Conservation (phyloP, 176 grass and related monocot genomes). For the Cocos nucifera region DNA sequence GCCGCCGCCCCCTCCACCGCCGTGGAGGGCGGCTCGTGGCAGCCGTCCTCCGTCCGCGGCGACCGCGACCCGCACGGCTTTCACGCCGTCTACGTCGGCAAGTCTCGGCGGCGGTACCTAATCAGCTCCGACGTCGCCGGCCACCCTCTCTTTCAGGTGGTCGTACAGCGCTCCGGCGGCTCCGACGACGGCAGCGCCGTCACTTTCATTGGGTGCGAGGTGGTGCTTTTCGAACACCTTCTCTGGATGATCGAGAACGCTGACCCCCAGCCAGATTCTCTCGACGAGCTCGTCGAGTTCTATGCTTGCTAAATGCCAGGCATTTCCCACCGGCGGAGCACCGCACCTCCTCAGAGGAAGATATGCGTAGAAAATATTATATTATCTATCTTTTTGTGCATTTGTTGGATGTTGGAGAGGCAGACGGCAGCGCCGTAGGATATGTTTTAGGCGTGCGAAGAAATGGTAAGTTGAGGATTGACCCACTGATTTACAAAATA, state of each 20-base stretch:
- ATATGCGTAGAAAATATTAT: too few relatives aligned
- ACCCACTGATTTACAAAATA: too few relatives aligned
- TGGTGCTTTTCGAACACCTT: constrained; percentile 95
- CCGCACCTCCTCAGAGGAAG: too few relatives aligned
- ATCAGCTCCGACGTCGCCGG: constrained; percentile 53
- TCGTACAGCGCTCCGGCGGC: constrained; percentile 10
- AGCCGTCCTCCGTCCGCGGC: constrained; percentile 45
- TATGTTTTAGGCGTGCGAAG: too few relatives aligned
- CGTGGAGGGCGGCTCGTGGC: constrained; percentile 16
- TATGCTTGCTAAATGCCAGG: constrained; percentile 48
- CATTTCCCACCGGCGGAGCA: too few relatives aligned
- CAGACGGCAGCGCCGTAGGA: too few relatives aligned
- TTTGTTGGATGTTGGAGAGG: too few relatives aligned
- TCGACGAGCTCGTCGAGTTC: constrained; percentile 89
- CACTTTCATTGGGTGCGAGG: constrained; percentile 63
- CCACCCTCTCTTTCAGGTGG: constrained; percentile 67
- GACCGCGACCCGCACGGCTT: constrained; percentile 48
- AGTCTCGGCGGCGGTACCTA: constrained; percentile 85
- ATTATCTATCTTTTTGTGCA: too few relatives aligned
- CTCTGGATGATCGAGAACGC: constrained; percentile 97
- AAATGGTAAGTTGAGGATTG: too few relatives aligned
- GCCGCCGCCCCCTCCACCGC: not conserved
- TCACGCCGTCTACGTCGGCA: constrained; percentile 81
- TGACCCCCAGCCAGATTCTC: constrained; percentile 73
- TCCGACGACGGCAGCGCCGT: not conserved